Conservation (phyloP, 129 eudicot genomes). For the Helianthus tuberosus region DNA sequence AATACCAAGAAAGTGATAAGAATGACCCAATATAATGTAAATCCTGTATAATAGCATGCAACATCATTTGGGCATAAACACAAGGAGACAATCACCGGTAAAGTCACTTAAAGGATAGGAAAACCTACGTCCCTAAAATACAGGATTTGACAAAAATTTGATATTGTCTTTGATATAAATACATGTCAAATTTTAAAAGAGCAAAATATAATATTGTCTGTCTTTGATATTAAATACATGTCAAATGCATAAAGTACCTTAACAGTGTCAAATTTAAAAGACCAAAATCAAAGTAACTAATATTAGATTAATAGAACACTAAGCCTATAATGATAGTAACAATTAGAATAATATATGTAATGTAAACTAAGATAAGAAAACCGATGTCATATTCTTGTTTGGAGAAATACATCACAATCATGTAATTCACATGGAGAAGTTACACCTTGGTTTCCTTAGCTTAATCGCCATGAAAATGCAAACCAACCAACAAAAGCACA, state of each 20-base stretch:
- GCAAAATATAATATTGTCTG: not conserved
- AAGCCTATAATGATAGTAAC: too few species aligned
- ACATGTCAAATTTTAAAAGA: too few species aligned
- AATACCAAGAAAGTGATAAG: too few species aligned
- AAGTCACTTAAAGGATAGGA: too few species aligned
- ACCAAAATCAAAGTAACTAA: not conserved
- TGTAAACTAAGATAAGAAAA: not conserved
- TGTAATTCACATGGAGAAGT: constrained; percentile 7
- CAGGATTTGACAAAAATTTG: too few species aligned
- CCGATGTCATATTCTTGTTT: not conserved
- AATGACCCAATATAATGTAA: too few species aligned
- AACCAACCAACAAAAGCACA: constrained; percentile 22
- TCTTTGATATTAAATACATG: not conserved
- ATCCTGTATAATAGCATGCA: too few species aligned
- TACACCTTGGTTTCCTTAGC: constrained; percentile 34
- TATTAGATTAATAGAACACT: too few species aligned
- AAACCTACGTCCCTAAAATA: too few species aligned
- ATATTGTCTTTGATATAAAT: not conserved
- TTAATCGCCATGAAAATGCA: constrained; percentile 27
- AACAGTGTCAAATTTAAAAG: not conserved
- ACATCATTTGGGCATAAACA: too few species aligned
- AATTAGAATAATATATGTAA: not conserved
- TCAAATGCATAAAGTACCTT: not conserved
- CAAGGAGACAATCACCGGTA: too few species aligned
- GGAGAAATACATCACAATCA: constrained; percentile 14